These are phyloP conservation scores for Colletotrichum sp. DNA, from an alignment of 2,329 filamentous ascomycete species.

Conservation along the genomic window DNA sequence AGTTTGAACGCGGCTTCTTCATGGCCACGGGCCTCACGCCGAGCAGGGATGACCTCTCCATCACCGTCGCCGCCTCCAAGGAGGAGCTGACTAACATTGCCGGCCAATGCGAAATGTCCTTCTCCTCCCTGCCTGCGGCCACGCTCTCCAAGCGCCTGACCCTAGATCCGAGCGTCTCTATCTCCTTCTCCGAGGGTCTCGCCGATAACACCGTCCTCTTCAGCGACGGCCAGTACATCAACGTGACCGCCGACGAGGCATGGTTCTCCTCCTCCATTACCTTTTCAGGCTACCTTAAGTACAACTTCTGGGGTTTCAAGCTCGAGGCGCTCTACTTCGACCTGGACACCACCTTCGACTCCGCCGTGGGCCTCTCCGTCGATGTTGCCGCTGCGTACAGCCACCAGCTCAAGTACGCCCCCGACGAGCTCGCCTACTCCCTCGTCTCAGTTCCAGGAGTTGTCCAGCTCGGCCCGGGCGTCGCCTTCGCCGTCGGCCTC, in stretches of 20 bases:
- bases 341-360: conserved; percentile 41
- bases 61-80: conserved; percentile 35
- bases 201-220: conserved; percentile 33
- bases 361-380: conserved; percentile 39
- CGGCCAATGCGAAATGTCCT: conserved; percentile 29
- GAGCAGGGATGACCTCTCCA: conserved; percentile 29
- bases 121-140: conserved; percentile 28
- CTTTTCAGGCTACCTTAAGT: conserved; percentile 47
- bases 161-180: conserved; percentile 27
- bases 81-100: conserved; percentile 37
- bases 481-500: conserved; percentile 42
- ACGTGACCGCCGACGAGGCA: conserved; percentile 37
- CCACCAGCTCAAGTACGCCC: conserved; percentile 38
- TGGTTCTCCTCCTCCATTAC: conserved; percentile 39
- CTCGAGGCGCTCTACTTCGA: conserved; percentile 45
- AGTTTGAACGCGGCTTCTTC: conserved; percentile 45
- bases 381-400: conserved; percentile 37
- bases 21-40: conserved; percentile 32
- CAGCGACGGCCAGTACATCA: conserved; percentile 33
- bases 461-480: conserved; percentile 39
- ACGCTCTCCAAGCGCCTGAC: conserved; percentile 28
- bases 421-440: conserved; percentile 39
- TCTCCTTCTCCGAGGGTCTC: conserved; percentile 23
- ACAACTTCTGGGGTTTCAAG: conserved; percentile 38
- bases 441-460: conserved; percentile 44